Percentiles rank a stretch among this genome's conserved stretches.
These are phyloP conservation scores for Diaporthe velutina DNA, from an alignment of 2,329 filamentous ascomycete species.

Conservation along the genomic window DNA sequence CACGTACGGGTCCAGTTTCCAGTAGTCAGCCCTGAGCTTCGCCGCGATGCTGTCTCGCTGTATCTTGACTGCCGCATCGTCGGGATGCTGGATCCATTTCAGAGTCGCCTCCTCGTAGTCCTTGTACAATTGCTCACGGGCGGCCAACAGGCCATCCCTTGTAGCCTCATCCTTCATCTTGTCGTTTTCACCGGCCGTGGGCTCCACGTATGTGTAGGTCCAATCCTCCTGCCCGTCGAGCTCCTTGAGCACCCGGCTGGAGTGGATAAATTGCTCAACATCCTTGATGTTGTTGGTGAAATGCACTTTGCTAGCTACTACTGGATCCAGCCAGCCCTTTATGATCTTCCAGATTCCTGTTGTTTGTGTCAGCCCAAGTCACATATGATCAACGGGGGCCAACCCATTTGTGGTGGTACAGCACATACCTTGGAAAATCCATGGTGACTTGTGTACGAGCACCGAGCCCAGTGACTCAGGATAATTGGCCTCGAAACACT, in stretches of 20 bases:
- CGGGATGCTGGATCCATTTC: slow-evolving; percentile 76
- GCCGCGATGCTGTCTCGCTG: slow-evolving; percentile 73
- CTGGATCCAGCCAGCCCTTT: slow-evolving; percentile 94
- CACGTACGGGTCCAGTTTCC: slow-evolving; percentile 89
- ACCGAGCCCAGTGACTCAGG: slow-evolving; percentile 92
- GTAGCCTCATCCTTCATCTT: slow-evolving; percentile 75
- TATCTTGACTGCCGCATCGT: slow-evolving; percentile 62
- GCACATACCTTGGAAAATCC: slow-evolving; percentile 88
- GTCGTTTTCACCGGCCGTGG: slow-evolving; percentile 80
- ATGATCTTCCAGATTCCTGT: slow-evolving; percentile 96
- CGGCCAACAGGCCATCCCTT: slow-evolving; percentile 72
- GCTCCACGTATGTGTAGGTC: slow-evolving; percentile 86
- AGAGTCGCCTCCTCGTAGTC: slow-evolving; percentile 82
- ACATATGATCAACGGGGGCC: not conserved
- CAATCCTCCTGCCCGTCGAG: slow-evolving; percentile 89
- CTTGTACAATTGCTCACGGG: slow-evolving; percentile 74
- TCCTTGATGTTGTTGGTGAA: slow-evolving; percentile 89
- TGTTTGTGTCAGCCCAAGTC: slow-evolving; percentile 34
- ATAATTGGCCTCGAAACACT: slow-evolving; percentile 99
- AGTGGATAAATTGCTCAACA: slow-evolving; percentile 80
- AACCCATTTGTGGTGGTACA: slow-evolving; percentile 14
- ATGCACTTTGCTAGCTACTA: slow-evolving; percentile 93
- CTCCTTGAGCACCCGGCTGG: slow-evolving; percentile 80
- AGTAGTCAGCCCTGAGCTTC: slow-evolving; percentile 81
- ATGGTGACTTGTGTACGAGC: slow-evolving; percentile 94